phyloP scores from a whole-genome alignment of 2,329 filamentous ascomycete species.

The Neonectria punicea region DNA sequence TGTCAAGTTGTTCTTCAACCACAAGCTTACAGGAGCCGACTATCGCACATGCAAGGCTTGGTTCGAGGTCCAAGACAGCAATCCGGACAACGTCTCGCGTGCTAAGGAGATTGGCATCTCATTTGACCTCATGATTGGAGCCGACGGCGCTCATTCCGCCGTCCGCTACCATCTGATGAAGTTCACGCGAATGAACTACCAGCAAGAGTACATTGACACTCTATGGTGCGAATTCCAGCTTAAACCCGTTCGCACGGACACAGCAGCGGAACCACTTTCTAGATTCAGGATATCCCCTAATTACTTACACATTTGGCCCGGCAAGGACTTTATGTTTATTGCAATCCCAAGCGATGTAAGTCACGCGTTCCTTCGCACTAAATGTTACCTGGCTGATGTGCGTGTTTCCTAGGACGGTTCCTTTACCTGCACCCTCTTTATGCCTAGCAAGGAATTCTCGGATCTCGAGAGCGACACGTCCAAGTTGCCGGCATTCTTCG shows the following conservation, averaged over 20 bases:
- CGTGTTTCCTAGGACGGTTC: conserved; percentile 74
- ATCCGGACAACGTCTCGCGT: conserved; percentile 53
- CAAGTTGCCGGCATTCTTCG: conserved; percentile 77
- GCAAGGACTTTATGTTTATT: conserved; percentile 96
- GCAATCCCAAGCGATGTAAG: conserved; percentile 80
- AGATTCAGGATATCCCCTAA: conserved; percentile 87
- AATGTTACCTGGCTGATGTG: conserved; percentile 30
- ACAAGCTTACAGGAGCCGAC: conserved; percentile 92
- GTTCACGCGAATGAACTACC: conserved; percentile 87
- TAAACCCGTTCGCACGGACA: conserved; percentile 56
- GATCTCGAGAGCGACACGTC: conserved; percentile 72
- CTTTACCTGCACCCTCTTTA: conserved; percentile 95
- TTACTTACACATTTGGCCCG: conserved; percentile 97
- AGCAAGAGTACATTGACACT: conserved; percentile 95
- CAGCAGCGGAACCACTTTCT: conserved; percentile 46
- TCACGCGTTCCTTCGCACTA: conserved; percentile 1
- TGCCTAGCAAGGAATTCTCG: conserved; percentile 76
- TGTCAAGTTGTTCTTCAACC: conserved; percentile 90
- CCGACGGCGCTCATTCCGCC: conserved; percentile 93
- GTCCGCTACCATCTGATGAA: conserved; percentile 97
- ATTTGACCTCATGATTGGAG: conserved; percentile 95
- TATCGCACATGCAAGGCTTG: conserved; percentile 83
- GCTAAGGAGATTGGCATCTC: conserved; percentile 78
- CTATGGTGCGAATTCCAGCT: conserved; percentile 98
- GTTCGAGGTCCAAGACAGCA: conserved; percentile 73